Percentiles rank a stretch among this genome's conserved stretches.
Conservation (phyloP, 176 grass and related monocot species). For the Cenchrus americanus region DNA sequence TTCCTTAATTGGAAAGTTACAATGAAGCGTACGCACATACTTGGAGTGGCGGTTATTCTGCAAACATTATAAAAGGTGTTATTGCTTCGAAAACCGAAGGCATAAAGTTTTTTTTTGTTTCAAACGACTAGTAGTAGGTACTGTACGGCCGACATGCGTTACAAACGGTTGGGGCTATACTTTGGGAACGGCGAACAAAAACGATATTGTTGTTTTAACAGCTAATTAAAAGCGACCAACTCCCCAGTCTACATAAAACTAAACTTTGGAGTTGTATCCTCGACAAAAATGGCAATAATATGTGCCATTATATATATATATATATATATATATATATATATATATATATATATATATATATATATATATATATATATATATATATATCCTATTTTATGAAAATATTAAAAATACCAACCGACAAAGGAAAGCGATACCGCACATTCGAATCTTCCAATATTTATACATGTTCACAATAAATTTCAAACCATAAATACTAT, state of each 20-base stretch:
- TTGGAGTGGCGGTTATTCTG: background rate
- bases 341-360: background rate
- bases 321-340: background rate
- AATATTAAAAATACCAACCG: background rate
- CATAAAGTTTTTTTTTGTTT: background rate
- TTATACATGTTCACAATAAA: background rate
- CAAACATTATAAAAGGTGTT: background rate
- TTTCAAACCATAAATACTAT: background rate
- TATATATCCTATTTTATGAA: background rate
- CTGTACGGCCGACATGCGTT: background rate
- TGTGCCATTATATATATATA: background rate
- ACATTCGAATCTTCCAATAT: background rate
- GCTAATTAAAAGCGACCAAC: background rate
- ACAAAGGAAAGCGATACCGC: background rate
- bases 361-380: background rate
- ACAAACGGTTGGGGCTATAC: background rate
- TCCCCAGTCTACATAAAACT: background rate
- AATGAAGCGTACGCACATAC: background rate
- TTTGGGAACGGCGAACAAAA: background rate
- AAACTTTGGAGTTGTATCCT: background rate
- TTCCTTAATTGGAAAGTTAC: background rate
- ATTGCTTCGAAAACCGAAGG: background rate
- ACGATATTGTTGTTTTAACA: background rate
- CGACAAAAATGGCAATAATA: background rate
- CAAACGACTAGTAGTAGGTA: background rate